Percentiles rank a stretch among this genome's conserved stretches.
These are phyloP conservation scores for Diaporthe batatas DNA, from an alignment of 2,329 filamentous ascomycete species.

Conservation along the genomic window DNA sequence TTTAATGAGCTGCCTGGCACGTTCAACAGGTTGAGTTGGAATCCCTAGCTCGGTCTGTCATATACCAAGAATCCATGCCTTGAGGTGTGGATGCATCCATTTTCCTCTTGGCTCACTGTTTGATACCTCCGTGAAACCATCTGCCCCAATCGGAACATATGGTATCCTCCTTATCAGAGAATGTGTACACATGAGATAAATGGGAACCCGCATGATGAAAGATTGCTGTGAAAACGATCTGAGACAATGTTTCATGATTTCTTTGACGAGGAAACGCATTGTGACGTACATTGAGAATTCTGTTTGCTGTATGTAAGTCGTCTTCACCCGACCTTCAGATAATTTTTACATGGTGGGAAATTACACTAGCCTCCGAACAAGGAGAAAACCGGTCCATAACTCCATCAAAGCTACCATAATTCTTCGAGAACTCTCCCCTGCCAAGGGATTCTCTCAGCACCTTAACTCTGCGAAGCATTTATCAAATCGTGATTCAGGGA, in stretches of 20 bases:
- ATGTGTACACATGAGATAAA: too few relatives aligned
- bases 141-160: background rate
- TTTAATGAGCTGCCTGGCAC: too few relatives aligned
- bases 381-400: too few relatives aligned
- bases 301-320: background rate
- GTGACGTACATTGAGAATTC: background rate
- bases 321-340: background rate
- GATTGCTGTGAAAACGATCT: background rate
- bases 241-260: constrained; percentile 2
- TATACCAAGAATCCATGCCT: too few relatives aligned
- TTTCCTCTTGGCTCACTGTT: too few relatives aligned
- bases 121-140: background rate
- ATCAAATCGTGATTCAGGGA: background rate
- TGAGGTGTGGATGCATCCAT: too few relatives aligned
- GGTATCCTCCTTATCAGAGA: too few relatives aligned
- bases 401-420: background rate
- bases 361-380: too few relatives aligned
- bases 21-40: background rate
- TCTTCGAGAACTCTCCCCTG: background rate
- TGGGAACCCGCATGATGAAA: too few relatives aligned
- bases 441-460: background rate
- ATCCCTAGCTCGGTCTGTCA: too few relatives aligned
- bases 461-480: too few relatives aligned
- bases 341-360: too few relatives aligned
- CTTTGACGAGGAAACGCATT: background rate